A percentile compares a stretch with the other conserved stretches of the same genome.
Evolutionary conservation across 192 early-diverging fungal genomes (phyloP).

Genomic region (Chytriomyces sp.): DNA sequence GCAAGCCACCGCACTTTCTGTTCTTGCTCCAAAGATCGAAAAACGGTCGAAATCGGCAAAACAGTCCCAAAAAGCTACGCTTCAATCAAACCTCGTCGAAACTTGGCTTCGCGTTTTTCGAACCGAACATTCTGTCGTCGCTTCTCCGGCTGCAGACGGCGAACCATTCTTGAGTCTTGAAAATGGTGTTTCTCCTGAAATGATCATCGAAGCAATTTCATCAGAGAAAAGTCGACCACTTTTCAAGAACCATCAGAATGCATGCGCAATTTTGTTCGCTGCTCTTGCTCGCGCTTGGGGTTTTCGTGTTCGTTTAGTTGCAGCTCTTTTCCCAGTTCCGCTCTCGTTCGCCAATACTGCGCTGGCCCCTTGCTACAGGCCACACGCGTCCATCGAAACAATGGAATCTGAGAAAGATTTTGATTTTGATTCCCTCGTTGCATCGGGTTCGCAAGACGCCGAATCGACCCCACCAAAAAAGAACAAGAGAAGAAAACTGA

Average conservation of each 20-base stretch:
- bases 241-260: conserved; percentile 32
- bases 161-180: neutral
- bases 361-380: conserved; percentile 1
- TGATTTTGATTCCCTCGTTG: neutral
- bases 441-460: neutral
- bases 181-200: neutral
- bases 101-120: neutral
- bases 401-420: neutral
- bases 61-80: neutral
- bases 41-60: conserved; percentile 25
- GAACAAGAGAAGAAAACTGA: neutral
- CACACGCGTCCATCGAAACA: neutral
- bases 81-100: neutral
- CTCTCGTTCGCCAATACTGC: conserved; percentile 56
- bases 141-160: neutral
- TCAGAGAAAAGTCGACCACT: neutral
- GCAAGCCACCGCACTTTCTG: conserved; percentile 35
- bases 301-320: conserved; percentile 64
- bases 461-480: neutral
- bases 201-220: neutral
- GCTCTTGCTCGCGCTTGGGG: conserved; percentile 53
- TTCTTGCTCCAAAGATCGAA: conserved; percentile 21
- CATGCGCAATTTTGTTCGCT: conserved; percentile 57
- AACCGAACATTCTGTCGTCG: neutral
- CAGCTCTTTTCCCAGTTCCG: conserved; percentile 69